Percentiles rank a stretch among this genome's conserved stretches.
Evolutionary conservation across 768 basidiomycete genomes (phyloP).

Genomic region (Amanita jacksonii): DNA sequence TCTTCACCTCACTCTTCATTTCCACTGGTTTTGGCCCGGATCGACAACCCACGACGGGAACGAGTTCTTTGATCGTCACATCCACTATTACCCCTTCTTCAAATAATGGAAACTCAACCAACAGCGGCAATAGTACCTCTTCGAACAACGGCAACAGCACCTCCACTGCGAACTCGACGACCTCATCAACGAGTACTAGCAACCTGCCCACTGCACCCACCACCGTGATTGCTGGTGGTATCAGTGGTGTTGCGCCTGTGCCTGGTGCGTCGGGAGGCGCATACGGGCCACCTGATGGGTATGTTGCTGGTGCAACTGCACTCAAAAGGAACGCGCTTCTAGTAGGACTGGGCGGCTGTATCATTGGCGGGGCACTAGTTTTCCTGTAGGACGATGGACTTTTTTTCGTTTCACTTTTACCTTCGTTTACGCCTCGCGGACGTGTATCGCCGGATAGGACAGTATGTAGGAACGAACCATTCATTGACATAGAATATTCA

Average conservation of each 20-base stretch:
- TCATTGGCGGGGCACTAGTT: conserved; percentile 39
- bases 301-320: conserved; percentile 46
- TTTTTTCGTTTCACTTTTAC: not conserved
- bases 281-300: conserved; percentile 61
- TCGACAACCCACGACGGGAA: conserved; percentile 30
- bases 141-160: conserved; percentile 17
- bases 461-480: not conserved
- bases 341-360: conserved; percentile 34
- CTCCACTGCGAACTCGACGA: not conserved
- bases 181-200: conserved; percentile 21
- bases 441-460: too few species aligned
- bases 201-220: conserved; percentile 52
- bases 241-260: conserved; percentile 43
- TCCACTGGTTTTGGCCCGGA: conserved; percentile 28
- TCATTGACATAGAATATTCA: too few species aligned
- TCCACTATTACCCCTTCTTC: conserved; percentile 25
- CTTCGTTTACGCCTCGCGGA: conserved; percentile 3
- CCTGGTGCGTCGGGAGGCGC: conserved; percentile 48
- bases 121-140: conserved; percentile 16
- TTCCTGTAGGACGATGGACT: conserved; percentile 24
- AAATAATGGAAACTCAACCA: not conserved
- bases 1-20: conserved; percentile 30
- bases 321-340: conserved; percentile 36
- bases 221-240: conserved; percentile 41
- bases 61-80: conserved; percentile 35